A percentile compares a stretch with the other conserved stretches of the same genome.
Evolutionary conservation across 208 protist genomes (phyloP).

Genomic region (Leishmania aethiopica): DNA sequence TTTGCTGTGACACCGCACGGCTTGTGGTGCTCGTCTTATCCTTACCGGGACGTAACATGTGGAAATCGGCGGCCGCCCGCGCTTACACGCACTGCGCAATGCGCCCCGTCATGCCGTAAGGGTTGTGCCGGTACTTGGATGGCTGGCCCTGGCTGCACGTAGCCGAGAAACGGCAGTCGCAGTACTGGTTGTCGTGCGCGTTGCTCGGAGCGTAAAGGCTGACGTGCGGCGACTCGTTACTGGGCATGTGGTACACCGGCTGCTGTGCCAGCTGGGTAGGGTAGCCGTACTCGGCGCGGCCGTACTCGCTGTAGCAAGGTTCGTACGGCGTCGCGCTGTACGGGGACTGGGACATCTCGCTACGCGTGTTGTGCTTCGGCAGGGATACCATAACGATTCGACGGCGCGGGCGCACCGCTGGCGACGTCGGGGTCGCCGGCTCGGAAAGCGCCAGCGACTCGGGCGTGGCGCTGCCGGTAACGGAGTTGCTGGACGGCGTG

Average conservation of each 20-base stretch:
- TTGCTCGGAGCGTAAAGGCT: not conserved
- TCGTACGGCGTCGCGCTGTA: constrained; percentile 23
- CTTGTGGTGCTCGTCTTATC: not conserved
- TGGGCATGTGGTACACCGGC: not conserved
- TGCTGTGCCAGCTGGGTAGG: constrained; percentile 10
- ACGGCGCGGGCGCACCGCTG: constrained; percentile 33
- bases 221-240: constrained; percentile 3
- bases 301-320: constrained; percentile 26
- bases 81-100: constrained; percentile 30
- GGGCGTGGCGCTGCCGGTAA: constrained; percentile 21
- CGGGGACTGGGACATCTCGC: constrained; percentile 28
- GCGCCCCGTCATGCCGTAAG: constrained; percentile 54
- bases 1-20: not conserved
- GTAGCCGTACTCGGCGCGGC: constrained; percentile 28
- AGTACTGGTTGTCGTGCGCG: constrained; percentile 21
- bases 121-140: constrained; percentile 85
- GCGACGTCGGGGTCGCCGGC: constrained; percentile 6
- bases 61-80: not conserved
- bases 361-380: constrained; percentile 43
- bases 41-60: not conserved
- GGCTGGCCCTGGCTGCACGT: constrained; percentile 65
- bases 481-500: constrained; percentile 22
- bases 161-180: constrained; percentile 54
- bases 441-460: constrained; percentile 14
- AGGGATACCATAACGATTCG: constrained; percentile 66